Percentiles rank a stretch among this genome's conserved stretches.
Evolutionary conservation across 768 basidiomycete genomes (phyloP).

Genomic region (Terana coerulea): DNA sequence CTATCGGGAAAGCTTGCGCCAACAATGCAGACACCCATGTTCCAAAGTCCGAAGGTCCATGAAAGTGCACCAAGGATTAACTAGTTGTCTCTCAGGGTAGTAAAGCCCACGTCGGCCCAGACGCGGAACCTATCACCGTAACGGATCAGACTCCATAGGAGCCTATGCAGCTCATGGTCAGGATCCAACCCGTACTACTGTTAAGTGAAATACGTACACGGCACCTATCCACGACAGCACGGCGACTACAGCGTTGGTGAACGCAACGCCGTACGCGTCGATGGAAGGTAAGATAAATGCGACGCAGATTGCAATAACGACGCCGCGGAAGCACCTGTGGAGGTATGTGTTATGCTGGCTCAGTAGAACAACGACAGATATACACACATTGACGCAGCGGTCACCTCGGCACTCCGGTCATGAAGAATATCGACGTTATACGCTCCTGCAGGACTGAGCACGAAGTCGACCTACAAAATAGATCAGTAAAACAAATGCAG

Average conservation of each 20-base stretch:
- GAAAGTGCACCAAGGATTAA: too few species aligned
- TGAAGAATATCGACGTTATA: slow-evolving; percentile 63
- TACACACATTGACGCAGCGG: slow-evolving; percentile 52
- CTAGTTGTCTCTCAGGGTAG: not conserved
- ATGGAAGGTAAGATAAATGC: slow-evolving; percentile 52
- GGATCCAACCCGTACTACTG: not conserved
- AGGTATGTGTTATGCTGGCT: too few species aligned
- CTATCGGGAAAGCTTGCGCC: too few species aligned
- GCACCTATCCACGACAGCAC: slow-evolving; percentile 47
- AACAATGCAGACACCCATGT: too few species aligned
- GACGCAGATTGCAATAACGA: slow-evolving; percentile 40
- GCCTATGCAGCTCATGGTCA: slow-evolving; percentile 31
- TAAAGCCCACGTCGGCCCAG: slow-evolving; percentile 52
- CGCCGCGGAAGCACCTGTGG: slow-evolving; percentile 43
- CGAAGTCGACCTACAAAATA: slow-evolving; percentile 48
- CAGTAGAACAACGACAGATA: not conserved
- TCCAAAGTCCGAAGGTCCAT: too few species aligned
- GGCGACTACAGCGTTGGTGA: slow-evolving; percentile 46
- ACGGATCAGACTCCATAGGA: slow-evolving; percentile 48
- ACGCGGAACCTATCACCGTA: slow-evolving; percentile 57
- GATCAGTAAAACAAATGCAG: not conserved
- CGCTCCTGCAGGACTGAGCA: slow-evolving; percentile 50
- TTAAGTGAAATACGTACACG: slow-evolving; percentile 38
- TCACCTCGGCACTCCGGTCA: slow-evolving; percentile 56
- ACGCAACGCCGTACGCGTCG: slow-evolving; percentile 45